A percentile compares a stretch with the other conserved stretches of the same genome.
Conservation (phyloP, 2,329 filamentous ascomycete genomes). For the Diplodia scrobiculata region DNA sequence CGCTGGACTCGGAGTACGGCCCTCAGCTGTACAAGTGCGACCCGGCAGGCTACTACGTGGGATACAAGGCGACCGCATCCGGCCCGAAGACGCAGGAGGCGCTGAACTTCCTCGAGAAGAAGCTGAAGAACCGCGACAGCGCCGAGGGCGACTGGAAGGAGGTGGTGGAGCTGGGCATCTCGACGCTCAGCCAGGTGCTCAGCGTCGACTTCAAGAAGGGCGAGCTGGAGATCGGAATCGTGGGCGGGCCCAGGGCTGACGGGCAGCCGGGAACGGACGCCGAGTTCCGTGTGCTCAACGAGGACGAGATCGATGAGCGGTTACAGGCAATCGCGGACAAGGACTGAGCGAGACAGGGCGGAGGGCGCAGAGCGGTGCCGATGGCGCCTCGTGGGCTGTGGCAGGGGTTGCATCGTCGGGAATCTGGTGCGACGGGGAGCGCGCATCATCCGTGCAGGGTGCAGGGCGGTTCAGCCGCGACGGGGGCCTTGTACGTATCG, state of each 20-base stretch:
- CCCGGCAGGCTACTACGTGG: slow-evolving; percentile 95
- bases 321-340: slow-evolving; percentile 98
- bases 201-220: slow-evolving; percentile 99
- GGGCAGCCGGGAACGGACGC: slow-evolving; percentile 79
- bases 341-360: slow-evolving; percentile 63
- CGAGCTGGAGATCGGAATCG: slow-evolving; percentile 96
- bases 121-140: slow-evolving; percentile 97
- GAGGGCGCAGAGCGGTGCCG: slow-evolving; percentile 2
- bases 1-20: slow-evolving; percentile 82
- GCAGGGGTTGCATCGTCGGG: slow-evolving; percentile 9
- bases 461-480: slow-evolving; percentile 39
- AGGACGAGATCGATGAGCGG: slow-evolving; percentile 97
- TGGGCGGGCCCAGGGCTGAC: slow-evolving; percentile 80
- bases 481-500: slow-evolving; percentile 40
- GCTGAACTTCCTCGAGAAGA: slow-evolving; percentile 98
- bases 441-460: slow-evolving; percentile 33
- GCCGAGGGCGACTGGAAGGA: slow-evolving; percentile 95
- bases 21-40: slow-evolving; percentile 98
- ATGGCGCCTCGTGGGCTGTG: not conserved
- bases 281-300: slow-evolving; percentile 83
- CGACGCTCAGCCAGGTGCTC: slow-evolving; percentile 89
- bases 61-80: slow-evolving; percentile 96
- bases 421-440: slow-evolving; percentile 33
- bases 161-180: slow-evolving; percentile 94
- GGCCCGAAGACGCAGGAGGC: slow-evolving; percentile 99